Percentiles rank a stretch among this genome's conserved stretches.
Conservation (phyloP, 169 alveolate genomes). For the Perkinsus chesapeaki region DNA sequence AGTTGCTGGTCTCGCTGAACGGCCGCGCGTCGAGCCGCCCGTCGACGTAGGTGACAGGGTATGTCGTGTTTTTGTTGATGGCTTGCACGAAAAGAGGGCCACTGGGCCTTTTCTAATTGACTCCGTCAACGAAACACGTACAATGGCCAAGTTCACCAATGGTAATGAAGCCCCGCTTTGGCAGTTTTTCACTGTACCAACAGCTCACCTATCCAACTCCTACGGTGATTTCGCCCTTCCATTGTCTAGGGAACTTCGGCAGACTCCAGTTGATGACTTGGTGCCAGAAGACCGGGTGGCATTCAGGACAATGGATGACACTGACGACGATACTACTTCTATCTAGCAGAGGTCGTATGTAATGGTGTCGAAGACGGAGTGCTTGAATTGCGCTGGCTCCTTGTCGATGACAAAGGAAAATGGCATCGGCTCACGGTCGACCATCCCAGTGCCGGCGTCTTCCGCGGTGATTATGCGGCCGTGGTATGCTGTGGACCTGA, state of each 20-base stretch:
- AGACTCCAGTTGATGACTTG: neutral
- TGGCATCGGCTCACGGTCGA: neutral
- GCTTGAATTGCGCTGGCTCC: neutral
- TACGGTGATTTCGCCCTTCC: neutral
- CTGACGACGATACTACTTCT: neutral
- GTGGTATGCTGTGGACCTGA: neutral
- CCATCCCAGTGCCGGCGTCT: neutral
- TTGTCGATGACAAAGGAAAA: neutral
- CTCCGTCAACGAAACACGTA: neutral
- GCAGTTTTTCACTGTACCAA: neutral
- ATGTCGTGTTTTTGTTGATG: neutral
- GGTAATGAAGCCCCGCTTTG: neutral
- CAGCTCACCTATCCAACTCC: neutral
- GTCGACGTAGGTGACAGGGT: neutral
- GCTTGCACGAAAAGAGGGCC: neutral
- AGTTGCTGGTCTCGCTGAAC: neutral
- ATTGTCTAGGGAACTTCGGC: neutral
- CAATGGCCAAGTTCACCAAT: neutral
- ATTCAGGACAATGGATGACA: neutral
- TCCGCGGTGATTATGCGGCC: neutral
- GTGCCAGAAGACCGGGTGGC: neutral
- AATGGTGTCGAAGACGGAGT: neutral
- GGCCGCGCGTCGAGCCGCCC: neutral
- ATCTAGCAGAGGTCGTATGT: neutral
- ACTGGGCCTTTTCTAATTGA: neutral